Conservation (phyloP, 2,329 filamentous ascomycete genomes). For the Sordariomycetes sp. region DNA sequence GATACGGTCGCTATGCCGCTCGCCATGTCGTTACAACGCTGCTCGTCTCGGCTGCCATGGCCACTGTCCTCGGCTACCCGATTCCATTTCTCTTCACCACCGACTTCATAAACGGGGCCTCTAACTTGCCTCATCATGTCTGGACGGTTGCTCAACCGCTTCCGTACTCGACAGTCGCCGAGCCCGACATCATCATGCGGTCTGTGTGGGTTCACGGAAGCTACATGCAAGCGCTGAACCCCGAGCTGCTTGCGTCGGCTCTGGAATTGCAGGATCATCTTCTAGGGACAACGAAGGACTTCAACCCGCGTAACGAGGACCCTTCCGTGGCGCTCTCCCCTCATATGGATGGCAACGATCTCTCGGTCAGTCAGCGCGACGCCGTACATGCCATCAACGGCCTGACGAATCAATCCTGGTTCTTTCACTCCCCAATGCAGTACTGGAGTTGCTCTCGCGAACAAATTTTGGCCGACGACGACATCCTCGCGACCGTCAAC, state of each 20-base stretch:
- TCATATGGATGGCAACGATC: constrained; percentile 18
- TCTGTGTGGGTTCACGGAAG: constrained; percentile 75
- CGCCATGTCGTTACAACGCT: constrained; percentile 68
- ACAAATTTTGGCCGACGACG: constrained; percentile 46
- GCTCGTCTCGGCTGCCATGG: constrained; percentile 62
- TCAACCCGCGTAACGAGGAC: constrained; percentile 33
- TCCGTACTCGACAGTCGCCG: constrained; percentile 35
- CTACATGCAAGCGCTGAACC: constrained; percentile 68
- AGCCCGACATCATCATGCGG: constrained; percentile 69
- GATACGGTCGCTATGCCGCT: constrained; percentile 61
- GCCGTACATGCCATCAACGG: constrained; percentile 50
- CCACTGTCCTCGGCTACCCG: constrained; percentile 62
- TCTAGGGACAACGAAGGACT: constrained; percentile 50
- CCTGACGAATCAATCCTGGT: constrained; percentile 57
- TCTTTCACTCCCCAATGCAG: constrained; percentile 73
- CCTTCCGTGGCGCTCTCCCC: not conserved
- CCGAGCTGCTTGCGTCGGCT: constrained; percentile 54
- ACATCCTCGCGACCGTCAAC: constrained; percentile 64
- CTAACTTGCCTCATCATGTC: constrained; percentile 67
- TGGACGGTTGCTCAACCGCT: constrained; percentile 68
- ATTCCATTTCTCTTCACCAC: constrained; percentile 67
- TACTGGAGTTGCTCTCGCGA: constrained; percentile 66
- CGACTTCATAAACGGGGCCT: constrained; percentile 61
- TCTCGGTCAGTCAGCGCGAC: constrained; percentile 39
- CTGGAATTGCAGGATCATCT: constrained; percentile 62